phyloP scores from a whole-genome alignment of 2,329 filamentous ascomycete species.

The Talaromyces islandicus region DNA sequence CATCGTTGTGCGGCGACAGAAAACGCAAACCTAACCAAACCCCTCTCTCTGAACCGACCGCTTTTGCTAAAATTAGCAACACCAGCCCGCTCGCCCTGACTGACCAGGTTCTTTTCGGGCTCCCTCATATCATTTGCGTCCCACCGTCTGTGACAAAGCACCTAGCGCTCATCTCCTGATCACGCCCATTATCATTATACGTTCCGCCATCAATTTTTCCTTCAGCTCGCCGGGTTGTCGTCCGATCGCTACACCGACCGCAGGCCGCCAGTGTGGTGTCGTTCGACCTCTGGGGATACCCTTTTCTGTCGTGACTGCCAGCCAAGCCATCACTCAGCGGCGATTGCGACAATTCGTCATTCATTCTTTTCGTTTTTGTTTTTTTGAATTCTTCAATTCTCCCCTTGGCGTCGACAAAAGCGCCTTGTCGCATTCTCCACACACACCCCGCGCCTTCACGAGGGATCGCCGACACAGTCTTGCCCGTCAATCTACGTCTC shows the following conservation, averaged over 20 bases:
- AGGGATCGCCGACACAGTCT: neutral
- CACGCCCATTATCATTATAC: neutral
- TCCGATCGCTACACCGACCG: neutral
- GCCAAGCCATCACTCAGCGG: neutral
- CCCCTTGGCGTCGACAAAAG: neutral
- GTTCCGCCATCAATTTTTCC: neutral
- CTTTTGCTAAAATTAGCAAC: conserved; percentile 12
- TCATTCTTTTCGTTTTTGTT: neutral
- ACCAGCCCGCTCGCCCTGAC: conserved; percentile 1
- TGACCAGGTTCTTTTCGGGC: neutral
- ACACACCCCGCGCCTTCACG: neutral
- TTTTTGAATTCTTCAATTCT: conserved; percentile 1
- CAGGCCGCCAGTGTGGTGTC: neutral
- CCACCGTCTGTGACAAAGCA: neutral
- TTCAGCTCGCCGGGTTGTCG: neutral
- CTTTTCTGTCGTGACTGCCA: neutral
- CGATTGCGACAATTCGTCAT: neutral
- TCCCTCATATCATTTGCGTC: neutral
- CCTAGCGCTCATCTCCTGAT: neutral
- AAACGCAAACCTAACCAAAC: neutral
- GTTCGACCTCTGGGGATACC: neutral
- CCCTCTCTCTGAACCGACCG: conserved; percentile 5
- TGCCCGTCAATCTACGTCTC: neutral
- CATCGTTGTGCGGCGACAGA: neutral
- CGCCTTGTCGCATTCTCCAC: neutral